Conservation (phyloP, 108 stramenopile species). For the Hondaea fermentalgiana region DNA sequence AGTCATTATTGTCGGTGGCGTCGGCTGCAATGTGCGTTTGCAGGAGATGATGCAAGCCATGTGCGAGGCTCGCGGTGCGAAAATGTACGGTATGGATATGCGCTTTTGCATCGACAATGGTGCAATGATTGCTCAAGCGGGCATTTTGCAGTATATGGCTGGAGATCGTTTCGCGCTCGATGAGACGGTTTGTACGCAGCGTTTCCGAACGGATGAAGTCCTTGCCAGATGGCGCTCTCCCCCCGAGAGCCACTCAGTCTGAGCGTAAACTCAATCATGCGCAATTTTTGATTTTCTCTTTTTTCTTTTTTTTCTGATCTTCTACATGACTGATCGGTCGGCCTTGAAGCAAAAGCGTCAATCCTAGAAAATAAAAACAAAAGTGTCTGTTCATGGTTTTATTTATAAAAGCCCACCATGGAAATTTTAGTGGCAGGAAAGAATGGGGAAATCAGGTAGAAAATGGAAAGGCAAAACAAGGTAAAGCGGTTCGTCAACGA, state of each 20-base stretch:
- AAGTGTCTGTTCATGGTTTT: too few relatives aligned
- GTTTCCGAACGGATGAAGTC: slow-evolving; percentile 57
- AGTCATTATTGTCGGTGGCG: slow-evolving; percentile 96
- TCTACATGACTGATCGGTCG: too few relatives aligned
- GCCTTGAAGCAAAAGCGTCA: too few relatives aligned
- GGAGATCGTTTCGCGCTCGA: slow-evolving; percentile 64
- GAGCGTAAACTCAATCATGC: background rate
- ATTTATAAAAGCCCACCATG: too few relatives aligned
- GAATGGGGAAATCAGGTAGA: too few relatives aligned
- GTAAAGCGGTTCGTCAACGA: too few relatives aligned
- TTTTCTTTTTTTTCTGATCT: background rate
- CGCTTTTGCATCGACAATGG: slow-evolving; percentile 99
- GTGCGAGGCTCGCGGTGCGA: slow-evolving; percentile 79
- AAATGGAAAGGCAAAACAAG: too few relatives aligned
- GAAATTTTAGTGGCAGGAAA: too few relatives aligned
- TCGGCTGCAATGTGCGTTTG: slow-evolving; percentile 91
- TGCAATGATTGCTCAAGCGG: slow-evolving; percentile 99
- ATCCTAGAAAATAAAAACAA: too few relatives aligned
- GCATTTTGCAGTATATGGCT: slow-evolving; percentile 85
- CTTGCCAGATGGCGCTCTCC: background rate
- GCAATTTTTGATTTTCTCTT: background rate
- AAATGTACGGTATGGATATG: slow-evolving; percentile 89
- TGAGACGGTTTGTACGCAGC: slow-evolving; percentile 79
- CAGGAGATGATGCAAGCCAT: slow-evolving; percentile 95
- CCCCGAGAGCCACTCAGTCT: background rate